Evolutionary conservation across 148 eudicot genomes (phyloP).

Genomic region (Talinum fruticosum): DNA sequence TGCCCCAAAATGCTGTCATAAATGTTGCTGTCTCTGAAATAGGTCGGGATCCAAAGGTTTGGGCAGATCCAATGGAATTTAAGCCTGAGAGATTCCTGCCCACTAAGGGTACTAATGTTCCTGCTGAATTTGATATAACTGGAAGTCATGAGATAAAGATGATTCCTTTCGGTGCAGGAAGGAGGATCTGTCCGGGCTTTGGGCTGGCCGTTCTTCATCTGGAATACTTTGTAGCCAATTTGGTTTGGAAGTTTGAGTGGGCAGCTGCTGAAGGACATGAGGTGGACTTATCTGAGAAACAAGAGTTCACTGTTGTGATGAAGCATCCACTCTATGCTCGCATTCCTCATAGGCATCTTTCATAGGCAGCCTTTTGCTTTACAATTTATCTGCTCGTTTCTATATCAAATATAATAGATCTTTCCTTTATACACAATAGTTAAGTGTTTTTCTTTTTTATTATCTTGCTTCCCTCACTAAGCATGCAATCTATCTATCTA

Average conservation of each 20-base stretch:
- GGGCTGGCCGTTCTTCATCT: conserved; percentile 8
- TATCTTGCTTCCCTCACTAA: too few species aligned
- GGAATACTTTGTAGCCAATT: conserved; percentile 5
- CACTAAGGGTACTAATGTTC: not conserved
- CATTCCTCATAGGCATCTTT: conserved; percentile 6
- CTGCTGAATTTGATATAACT: not conserved
- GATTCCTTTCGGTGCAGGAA: conserved; percentile 3
- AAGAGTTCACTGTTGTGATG: conserved; percentile 10
- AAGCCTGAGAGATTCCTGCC: conserved; percentile 8
- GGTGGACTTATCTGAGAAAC: conserved; percentile 12
- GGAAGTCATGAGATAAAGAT: conserved; percentile 11
- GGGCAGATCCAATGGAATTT: conserved; percentile 9
- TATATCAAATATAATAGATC: not conserved
- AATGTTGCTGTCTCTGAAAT: not conserved
- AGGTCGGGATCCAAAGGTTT: not conserved
- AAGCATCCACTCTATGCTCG: conserved; percentile 10
- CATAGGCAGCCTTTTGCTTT: not conserved
- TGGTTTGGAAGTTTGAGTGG: conserved; percentile 18
- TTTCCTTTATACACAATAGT: not conserved
- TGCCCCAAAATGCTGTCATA: not conserved
- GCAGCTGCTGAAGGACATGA: not conserved
- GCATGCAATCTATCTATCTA: too few species aligned
- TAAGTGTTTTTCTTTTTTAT: not conserved
- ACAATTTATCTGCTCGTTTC: not conserved
- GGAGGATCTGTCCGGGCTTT: conserved; percentile 3